Base-by-base conservation (phyloP, 768 basidiomycete genomes). In the Tricholoma bakamatsutake region DNA sequence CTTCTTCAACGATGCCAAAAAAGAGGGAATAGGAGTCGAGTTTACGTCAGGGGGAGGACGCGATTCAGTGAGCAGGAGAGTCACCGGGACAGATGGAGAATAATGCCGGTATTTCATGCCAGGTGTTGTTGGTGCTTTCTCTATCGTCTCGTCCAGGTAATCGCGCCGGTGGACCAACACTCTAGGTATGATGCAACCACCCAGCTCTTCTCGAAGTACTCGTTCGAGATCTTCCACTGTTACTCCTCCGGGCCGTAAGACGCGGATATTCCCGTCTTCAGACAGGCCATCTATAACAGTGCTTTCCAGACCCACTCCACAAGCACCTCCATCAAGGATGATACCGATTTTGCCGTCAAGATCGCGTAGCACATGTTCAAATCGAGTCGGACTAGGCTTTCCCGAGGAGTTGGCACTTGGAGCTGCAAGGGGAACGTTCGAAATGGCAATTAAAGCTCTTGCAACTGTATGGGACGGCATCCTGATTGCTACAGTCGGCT, bases 41-140 rank as follows among this genome's bases (percentile, higher is more conserved):
- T 66, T 50, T n/a, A 61, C 57, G 18, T 70, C 72, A 5, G 52
- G 18, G 6, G 81, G 77, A 24, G 79, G 76, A 42, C 64, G 57
- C n/a, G 78, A 71, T 4, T 71, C 61, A 3, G 83, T 82, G 58
- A 80, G 77, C 37, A 93, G 73, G 5, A 98, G 80, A 18, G 81
- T 82, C 30, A 98, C 90, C 2, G 93, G 93, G 4, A 94, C 85
- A 1, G 86, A 75, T 2, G 97, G 97, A 21, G 95, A 89, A 68
- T 99, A 99, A 72, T 99, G 97, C 50, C 88, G 83, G 69, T 99
- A 99, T 72, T 99, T 99, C 95, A 98, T 97, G 31, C 97, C 97
- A 2, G 97, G 97, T 0, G 97, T 98, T 7, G 93, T 93, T 8
- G 97, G 97, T 0, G 85, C 81, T 37, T 76, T 75, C 67, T 93